Base-by-base conservation (phyloP, 2,329 filamentous ascomycete species). In the Fusarium austroafricanum region DNA sequence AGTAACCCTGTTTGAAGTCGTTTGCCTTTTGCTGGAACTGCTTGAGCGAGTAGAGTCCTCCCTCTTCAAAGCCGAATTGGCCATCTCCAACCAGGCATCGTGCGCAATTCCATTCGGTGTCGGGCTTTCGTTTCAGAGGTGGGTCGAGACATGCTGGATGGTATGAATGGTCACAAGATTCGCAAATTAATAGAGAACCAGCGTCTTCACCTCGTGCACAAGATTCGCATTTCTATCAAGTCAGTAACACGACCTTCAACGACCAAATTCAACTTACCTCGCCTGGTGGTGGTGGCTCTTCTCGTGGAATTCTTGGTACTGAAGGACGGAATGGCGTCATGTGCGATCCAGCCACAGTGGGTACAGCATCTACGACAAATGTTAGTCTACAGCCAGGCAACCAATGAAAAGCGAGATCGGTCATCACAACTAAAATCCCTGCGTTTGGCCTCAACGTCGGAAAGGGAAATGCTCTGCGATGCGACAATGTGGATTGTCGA, bases 1-100 rank as follows among this genome's bases (percentile, higher is more conserved):
- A 99, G 75, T 99, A 97, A 23, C 89, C 89, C 73, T 96, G 92
- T 79, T 97, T 98, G 84, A 99, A 99, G 71, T 93, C 92, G 71
- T 92, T 92, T 8, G 96, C 96, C 78, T 95, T 97, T 76, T 97
- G 93, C 77, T 99, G 96, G 77, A 99, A 99, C 73, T 97, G 92
- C 74, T 92, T 94, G 26, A 99, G 83, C 0, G 96, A 99, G 79
- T 99, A 99, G 21, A 97, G 87, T 6, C 94, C 94, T 23, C 96
- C 96, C 78, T 99, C 96, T 76, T 98, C 95, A 65, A 99, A 99
- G 0, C 96, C 96, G 74, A 97, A 99, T 70, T 98, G 94, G 38
- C 95, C 94, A 57, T 97, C 97, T 45, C 96, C 96, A 23, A 99
- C 96, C 26, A 99, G 87, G 77, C 96, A 99, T 74, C 94, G 89